Evolutionary conservation across 2,329 filamentous ascomycete species (phyloP), one percentile per base, ranked within the genome.

Genomic region (Balansia obtecta): DNA sequence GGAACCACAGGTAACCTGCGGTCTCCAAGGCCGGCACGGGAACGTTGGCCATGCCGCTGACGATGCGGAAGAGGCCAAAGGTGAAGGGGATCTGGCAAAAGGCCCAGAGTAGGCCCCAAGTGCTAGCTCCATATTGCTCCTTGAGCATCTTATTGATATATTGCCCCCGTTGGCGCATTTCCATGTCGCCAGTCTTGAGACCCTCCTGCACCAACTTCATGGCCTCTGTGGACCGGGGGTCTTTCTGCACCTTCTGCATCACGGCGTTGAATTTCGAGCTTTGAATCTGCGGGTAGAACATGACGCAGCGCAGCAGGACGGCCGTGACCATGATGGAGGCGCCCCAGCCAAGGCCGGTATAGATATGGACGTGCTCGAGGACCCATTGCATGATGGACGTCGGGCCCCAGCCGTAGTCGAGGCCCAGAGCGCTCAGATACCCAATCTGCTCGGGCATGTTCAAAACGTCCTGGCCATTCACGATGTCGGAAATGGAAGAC

Each of bases 331-430:
- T 66, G 58, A 96, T 85, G 53, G 86, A 80, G 1, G 72, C 82
- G 74, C 86, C 89, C 93, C 93, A 97, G 12, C 88, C 87, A 50
- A 88, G 68, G 37, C 85, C 88, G 1, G 66, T 70, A 58, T 76
- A 83, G 54, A 96, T 73, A 68, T 98, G 88, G 40, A 94, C 63
- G 63, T 91, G 82, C 71, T 98, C 93, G 11, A 97, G 69, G 2
- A 79, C 20, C 74, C 77, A 90, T 68, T 96, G 76, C 65, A 93
- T 81, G 15, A 80, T 57, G 4, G 82, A 70, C 0, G 89, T 87
- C 5, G 86, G 80, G 15, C 91, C 91, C 71, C 73, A 90, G 62
- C 91, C 89, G 61, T 85, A 97, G 60, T 97, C 87, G 20, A 98
- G 71, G 3, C 93, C 93, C 11, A 97, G 73, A 7, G 80, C 76